Percentiles rank a stretch among this genome's conserved stretches.
These are phyloP conservation scores for Comarum palustre DNA, from an alignment of 306 rosid species.

Conservation along the genomic window DNA sequence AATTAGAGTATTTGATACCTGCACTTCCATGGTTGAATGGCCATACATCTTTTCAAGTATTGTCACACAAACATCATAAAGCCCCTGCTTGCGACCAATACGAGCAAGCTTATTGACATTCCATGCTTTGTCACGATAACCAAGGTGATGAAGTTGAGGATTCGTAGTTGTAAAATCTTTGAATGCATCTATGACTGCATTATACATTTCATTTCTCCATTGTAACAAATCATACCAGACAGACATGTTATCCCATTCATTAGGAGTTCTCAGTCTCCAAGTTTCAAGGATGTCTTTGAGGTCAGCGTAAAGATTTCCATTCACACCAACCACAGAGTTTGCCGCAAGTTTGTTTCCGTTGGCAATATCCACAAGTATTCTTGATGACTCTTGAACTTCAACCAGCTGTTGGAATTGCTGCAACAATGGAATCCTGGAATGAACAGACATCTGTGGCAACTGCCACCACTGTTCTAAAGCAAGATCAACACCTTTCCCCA, in stretches of 20 bases:
- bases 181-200: constrained; percentile 89
- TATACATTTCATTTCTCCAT: constrained; percentile 99
- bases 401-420: constrained; percentile 98
- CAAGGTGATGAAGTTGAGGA: constrained; percentile 93
- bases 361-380: constrained; percentile 79
- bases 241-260: constrained; percentile 97
- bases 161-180: constrained; percentile 76
- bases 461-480: constrained; percentile 99
- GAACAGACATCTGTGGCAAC: constrained; percentile 93
- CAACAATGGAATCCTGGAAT: constrained; percentile 94
- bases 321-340: constrained; percentile 70
- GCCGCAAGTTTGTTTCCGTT: constrained; percentile 76
- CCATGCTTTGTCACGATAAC: constrained; percentile 99
- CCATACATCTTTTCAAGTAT: constrained; percentile 95
- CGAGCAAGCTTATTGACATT: constrained; percentile 96
- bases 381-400: constrained; percentile 94
- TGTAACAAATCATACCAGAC: constrained; percentile 98
- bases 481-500: constrained; percentile 90
- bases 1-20: constrained; percentile 45
- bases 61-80: constrained; percentile 83
- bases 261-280: constrained; percentile 97
- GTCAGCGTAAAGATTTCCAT: constrained; percentile 91
- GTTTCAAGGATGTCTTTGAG: constrained; percentile 98
- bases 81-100: constrained; percentile 93
- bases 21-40: constrained; percentile 97